phyloP scores from a whole-genome alignment of 176 grass and related monocot species.

The Areca catechu region DNA sequence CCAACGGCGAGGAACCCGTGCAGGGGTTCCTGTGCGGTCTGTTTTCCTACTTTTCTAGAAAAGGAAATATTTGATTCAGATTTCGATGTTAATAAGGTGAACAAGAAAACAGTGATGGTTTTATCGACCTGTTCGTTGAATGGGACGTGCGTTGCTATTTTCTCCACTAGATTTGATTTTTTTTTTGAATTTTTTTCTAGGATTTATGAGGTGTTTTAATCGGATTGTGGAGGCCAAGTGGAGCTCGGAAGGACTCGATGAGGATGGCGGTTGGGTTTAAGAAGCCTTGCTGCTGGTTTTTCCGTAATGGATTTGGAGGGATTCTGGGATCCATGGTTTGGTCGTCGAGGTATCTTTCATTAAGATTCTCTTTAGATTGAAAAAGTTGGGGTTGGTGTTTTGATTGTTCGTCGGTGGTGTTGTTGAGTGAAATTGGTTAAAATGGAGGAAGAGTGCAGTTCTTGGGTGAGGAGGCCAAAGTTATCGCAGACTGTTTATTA shows the following conservation, averaged over 20 bases:
- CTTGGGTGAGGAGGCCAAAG: slow-evolving; percentile 69
- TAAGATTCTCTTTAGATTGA: neutral
- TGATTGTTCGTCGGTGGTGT: neutral
- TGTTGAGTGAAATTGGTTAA: slow-evolving; percentile 6
- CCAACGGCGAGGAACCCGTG: no score
- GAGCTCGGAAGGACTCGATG: neutral
- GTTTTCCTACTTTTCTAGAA: no score
- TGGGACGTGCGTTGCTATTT: no score
- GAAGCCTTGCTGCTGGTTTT: slow-evolving; percentile 30
- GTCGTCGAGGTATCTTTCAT: slow-evolving; percentile 43
- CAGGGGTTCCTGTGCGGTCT: no score
- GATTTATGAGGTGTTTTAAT: neutral
- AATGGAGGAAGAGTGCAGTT: slow-evolving; percentile 65
- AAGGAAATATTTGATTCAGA: no score
- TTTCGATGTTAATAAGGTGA: no score
- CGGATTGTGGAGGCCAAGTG: slow-evolving; percentile 27
- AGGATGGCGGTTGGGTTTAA: neutral
- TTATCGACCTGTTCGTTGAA: no score
- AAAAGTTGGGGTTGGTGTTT: neutral
- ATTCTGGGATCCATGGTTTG: slow-evolving; percentile 40
- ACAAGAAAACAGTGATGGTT: no score
- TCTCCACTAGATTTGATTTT: no score
- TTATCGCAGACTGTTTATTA: slow-evolving; percentile 60
- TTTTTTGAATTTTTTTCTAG: no score
- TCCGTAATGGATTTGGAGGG: slow-evolving; percentile 38